These are phyloP conservation scores for Trametes meyenii DNA, from an alignment of 768 basidiomycete genomes.

Conservation along the genomic window DNA sequence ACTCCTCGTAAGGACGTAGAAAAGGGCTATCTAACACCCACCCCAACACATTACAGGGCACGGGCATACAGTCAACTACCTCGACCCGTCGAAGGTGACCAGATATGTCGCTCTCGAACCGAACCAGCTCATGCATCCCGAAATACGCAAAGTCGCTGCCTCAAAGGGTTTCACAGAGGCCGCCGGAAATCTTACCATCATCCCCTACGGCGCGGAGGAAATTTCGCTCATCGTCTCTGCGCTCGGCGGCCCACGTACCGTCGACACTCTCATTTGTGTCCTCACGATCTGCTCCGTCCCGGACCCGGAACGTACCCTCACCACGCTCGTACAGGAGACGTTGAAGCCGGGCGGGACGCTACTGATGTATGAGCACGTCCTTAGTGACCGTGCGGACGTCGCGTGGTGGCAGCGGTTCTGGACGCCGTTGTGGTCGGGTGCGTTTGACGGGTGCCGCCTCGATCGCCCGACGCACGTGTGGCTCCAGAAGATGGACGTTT, in stretches of 20 bases:
- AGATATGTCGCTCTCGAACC: slow-evolving; percentile 77
- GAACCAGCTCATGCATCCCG: slow-evolving; percentile 62
- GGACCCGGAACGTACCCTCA: slow-evolving; percentile 50
- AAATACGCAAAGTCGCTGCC: slow-evolving; percentile 52
- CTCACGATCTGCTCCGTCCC: slow-evolving; percentile 71
- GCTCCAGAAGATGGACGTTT: slow-evolving; percentile 48
- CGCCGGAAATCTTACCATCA: slow-evolving; percentile 56
- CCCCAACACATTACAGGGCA: slow-evolving; percentile 43
- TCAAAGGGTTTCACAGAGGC: slow-evolving; percentile 55
- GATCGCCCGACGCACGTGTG: slow-evolving; percentile 57
- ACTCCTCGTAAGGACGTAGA: no score
- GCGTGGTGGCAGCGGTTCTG: slow-evolving; percentile 76
- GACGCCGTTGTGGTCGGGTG: slow-evolving; percentile 66
- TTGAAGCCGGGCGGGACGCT: slow-evolving; percentile 67
- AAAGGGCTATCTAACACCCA: neutral
- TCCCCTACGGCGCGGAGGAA: slow-evolving; percentile 68
- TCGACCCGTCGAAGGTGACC: slow-evolving; percentile 55
- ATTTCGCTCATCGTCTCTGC: slow-evolving; percentile 47
- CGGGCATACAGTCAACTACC: slow-evolving; percentile 65
- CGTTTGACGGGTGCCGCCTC: slow-evolving; percentile 66
- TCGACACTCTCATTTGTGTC: slow-evolving; percentile 67
- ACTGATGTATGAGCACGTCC: slow-evolving; percentile 73
- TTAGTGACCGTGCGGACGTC: slow-evolving; percentile 52
- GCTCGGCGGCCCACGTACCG: slow-evolving; percentile 39
- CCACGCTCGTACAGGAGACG: slow-evolving; percentile 48